Percentiles rank a stretch among this genome's conserved stretches.
Evolutionary conservation across 345 rosid genomes (phyloP).

Genomic region (Salix dunnii): DNA sequence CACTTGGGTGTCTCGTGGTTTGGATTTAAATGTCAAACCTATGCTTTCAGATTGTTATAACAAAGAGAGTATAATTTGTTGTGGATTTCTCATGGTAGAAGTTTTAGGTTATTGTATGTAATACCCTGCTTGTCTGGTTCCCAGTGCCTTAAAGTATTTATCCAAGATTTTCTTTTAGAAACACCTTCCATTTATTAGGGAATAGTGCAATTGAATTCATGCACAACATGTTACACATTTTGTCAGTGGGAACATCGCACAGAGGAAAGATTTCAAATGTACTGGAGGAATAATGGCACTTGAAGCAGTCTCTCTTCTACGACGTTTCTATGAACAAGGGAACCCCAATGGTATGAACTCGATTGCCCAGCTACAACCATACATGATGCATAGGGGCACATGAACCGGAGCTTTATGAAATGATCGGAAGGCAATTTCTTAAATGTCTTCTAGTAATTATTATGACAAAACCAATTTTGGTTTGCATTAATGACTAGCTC

Average conservation of each 20-base stretch:
- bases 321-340: constrained; percentile 78
- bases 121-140: neutral
- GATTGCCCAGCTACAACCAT: neutral
- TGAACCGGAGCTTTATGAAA: no score
- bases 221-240: neutral
- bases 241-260: constrained; percentile 29
- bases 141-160: neutral
- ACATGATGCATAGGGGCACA: neutral
- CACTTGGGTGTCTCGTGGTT: neutral
- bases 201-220: constrained; percentile 5
- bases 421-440: neutral
- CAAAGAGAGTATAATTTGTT: neutral
- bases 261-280: constrained; percentile 48
- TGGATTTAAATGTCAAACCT: neutral
- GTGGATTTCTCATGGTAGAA: neutral
- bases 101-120: neutral
- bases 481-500: neutral
- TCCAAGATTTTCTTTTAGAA: neutral
- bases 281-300: constrained; percentile 71
- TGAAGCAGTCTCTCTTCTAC: constrained; percentile 63
- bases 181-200: neutral
- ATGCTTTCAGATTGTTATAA: neutral
- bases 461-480: no score
- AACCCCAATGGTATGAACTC: constrained; percentile 67
- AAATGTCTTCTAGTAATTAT: neutral